A percentile compares a stretch with the other conserved stretches of the same genome.
phyloP scores from a whole-genome alignment of 768 basidiomycete genomes.

The Pholiota molesta region DNA sequence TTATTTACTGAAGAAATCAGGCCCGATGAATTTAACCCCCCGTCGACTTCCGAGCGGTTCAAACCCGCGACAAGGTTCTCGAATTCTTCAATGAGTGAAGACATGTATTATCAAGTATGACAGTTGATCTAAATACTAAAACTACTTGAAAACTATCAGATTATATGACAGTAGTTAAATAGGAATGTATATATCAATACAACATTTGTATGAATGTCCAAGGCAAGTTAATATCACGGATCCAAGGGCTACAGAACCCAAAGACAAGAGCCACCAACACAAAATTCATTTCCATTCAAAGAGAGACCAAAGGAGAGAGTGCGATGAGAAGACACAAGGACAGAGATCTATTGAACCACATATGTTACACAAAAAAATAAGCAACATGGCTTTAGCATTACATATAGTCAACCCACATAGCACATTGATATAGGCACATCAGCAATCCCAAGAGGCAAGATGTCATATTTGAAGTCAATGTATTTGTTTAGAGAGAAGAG shows the following conservation, averaged over 20 bases:
- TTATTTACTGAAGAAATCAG: constrained; percentile 65
- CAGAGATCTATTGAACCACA: constrained; percentile 4
- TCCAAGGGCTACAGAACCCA: no score
- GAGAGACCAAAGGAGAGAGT: neutral
- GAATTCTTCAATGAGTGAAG: constrained; percentile 72
- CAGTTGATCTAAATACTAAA: neutral
- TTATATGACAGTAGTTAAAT: neutral
- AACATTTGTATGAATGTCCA: no score
- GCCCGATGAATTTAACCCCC: constrained; percentile 50
- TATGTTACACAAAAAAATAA: neutral
- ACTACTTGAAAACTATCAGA: neutral
- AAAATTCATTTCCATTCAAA: no score
- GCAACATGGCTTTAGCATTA: neutral
- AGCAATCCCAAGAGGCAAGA: neutral
- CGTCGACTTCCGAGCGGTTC: constrained; percentile 66
- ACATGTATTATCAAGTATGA: neutral
- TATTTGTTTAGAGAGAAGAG: neutral
- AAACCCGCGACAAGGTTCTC: constrained; percentile 57
- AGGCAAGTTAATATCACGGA: no score
- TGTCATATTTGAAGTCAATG: constrained; percentile 5
- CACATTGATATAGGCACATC: neutral
- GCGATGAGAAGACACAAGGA: neutral
- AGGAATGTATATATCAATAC: neutral
- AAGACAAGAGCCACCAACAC: no score
- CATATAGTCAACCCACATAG: constrained; percentile 1